Base-by-base conservation (phyloP, 2,329 filamentous ascomycete species). In the Aspergillus floridensis region DNA sequence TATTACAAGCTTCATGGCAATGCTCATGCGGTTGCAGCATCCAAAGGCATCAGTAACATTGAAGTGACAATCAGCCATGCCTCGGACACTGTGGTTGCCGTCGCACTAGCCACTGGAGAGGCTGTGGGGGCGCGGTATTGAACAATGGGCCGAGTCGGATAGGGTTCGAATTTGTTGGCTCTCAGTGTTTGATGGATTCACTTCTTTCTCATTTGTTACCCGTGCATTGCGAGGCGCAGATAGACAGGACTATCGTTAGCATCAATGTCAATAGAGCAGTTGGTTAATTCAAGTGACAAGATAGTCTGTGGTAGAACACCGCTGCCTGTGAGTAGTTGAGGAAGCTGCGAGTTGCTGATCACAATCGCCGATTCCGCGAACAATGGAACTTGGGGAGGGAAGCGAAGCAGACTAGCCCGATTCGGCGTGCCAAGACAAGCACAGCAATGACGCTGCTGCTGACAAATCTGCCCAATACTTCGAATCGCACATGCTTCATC, bases 61-160 rank as follows among this genome's bases (percentile, higher is more conserved):
- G 49, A 63, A 46, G 21, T 63, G 19, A 58, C 56, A 6, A 63
- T 63, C 35, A 59, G 61, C 16, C 61, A 63, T 55, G 49, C 49
- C 21, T n/a, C 52, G 5, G 44, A 57, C n/a, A 53, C 53, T 7
- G 59, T 59, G 2, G 55, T 60, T 35, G 59, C 59, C 5, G 49
- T 63, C 10, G 61, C 61, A 11, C 46, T 59, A 16, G 61, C 61
- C 11, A 49, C 35, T 7, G 53, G 38, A 41, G 53, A 38, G 19
- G n/a, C 44, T 29, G 24, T 31, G 3, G 47, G 53, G n/a, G 41
- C n/a, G n/a, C 5, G 24, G 19, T 26, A 8, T 49, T 49, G 12
- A 31, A 16, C 6, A 19, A 16, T 16, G 6, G 6, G 14, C 16
- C 38, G 38, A 19, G 14, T 16, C 16, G 32, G 32, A 16, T 35